A percentile compares a stretch with the other conserved stretches of the same genome.
Conservation (phyloP, 1,284 basidiomycete genomes). For the Sporisorium iseilematis-ciliati region DNA sequence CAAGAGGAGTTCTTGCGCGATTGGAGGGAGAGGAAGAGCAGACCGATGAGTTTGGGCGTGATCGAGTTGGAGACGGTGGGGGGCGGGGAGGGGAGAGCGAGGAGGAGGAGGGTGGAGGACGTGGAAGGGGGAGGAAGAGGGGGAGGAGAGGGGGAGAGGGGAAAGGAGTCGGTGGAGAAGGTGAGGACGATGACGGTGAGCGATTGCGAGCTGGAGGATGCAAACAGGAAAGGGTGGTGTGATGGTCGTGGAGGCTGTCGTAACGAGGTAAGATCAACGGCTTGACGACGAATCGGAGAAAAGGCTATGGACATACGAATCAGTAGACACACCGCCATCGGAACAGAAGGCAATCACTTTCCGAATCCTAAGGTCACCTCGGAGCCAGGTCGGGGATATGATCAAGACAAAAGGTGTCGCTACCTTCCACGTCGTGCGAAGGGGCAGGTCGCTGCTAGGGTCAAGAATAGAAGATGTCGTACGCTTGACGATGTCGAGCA, state of each 20-base stretch:
- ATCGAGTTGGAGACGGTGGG: slow-evolving; percentile 9
- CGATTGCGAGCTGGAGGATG: background rate
- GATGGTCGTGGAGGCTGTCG: background rate
- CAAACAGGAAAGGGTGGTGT: background rate
- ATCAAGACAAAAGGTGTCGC: too few relatives aligned
- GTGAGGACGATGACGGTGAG: background rate
- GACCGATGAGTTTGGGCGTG: slow-evolving; percentile 5
- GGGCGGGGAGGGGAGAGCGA: too few relatives aligned
- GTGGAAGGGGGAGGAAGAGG: background rate
- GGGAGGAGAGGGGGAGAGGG: background rate
- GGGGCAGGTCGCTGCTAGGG: too few relatives aligned
- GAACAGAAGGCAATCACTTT: too few relatives aligned
- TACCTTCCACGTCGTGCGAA: too few relatives aligned
- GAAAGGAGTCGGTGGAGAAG: background rate
- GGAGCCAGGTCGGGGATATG: too few relatives aligned
- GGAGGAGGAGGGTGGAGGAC: background rate
- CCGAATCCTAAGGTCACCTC: too few relatives aligned
- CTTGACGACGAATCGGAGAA: too few relatives aligned
- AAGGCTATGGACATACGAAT: too few relatives aligned
- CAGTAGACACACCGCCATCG: background rate
- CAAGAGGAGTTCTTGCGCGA: slow-evolving; percentile 24
- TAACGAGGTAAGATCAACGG: background rate
- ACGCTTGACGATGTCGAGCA: slow-evolving; percentile 10
- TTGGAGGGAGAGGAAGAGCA: slow-evolving; percentile 14
- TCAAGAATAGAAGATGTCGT: background rate